These are phyloP conservation scores for Daldinia eschscholtzii DNA, from an alignment of 2,329 filamentous ascomycete genomes.

Conservation along the genomic window DNA sequence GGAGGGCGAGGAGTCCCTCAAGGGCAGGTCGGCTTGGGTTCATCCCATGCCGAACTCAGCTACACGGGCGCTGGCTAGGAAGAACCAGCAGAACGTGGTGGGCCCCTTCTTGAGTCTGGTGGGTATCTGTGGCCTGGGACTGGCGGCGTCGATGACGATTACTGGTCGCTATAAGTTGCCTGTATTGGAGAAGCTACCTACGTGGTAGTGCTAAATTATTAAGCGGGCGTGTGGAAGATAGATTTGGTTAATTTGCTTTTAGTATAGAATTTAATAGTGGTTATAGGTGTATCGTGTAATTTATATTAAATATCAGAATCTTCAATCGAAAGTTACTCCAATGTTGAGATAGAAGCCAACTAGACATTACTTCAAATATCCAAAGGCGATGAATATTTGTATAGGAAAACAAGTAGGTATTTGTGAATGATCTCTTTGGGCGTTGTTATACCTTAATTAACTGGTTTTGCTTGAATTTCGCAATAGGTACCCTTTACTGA, in stretches of 20 bases:
- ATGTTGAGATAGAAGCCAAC: too few species aligned
- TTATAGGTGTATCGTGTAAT: neutral
- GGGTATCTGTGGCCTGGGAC: neutral
- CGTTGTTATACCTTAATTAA: too few species aligned
- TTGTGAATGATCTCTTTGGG: too few species aligned
- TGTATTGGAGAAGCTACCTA: neutral
- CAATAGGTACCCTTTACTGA: too few species aligned
- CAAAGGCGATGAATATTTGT: neutral
- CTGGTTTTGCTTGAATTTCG: too few species aligned
- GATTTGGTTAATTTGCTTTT: neutral
- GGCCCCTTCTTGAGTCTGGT: constrained; percentile 6
- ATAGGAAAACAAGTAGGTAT: too few species aligned
- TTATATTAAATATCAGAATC: neutral
- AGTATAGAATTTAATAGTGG: neutral
- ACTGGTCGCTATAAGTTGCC: neutral
- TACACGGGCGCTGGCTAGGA: neutral
- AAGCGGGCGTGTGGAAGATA: neutral
- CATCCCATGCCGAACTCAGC: constrained; percentile 19
- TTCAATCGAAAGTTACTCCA: too few species aligned
- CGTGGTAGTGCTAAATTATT: neutral
- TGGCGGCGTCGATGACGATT: constrained; percentile 4
- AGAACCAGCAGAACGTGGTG: neutral
- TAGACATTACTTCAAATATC: too few species aligned
- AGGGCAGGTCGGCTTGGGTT: constrained; percentile 24
- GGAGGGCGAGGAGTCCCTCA: constrained; percentile 33